Base-by-base conservation (phyloP, 2,329 filamentous ascomycete species). In the Claviceps paspali region DNA sequence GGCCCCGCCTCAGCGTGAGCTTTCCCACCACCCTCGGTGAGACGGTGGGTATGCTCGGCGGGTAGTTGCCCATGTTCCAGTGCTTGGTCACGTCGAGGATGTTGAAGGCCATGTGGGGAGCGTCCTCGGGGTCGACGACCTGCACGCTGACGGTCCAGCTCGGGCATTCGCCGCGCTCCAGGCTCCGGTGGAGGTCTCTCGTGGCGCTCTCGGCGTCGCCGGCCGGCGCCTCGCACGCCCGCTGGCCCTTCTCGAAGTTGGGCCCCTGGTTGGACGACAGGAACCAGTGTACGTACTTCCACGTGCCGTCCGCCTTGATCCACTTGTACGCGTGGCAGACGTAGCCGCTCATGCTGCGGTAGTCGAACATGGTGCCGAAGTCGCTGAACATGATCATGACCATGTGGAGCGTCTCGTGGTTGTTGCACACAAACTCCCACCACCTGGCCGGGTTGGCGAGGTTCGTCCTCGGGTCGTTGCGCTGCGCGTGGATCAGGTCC, bases 401-500 rank as follows among this genome's bases (percentile, higher is more conserved):
- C 49, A 75, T 68, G 52, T 81, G 76, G 22, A 72, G 60, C 6
- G 68, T 59, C 53, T 82, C 77, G 21, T 73, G 76, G 47, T 78
- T 68, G 17, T 65, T 71, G 27, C 65, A 68, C 27, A 68, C 69
- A 39, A 51, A 56, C 23, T 56, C 52, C 52, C 54, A 54, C 43
- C 54, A 80, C 61, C 74, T 73, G 36, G 73, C 80, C 12, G 77
- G 74, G 55, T 82, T 73, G 33, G 73, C 76, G 36, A 83, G 59
- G 54, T 84, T 79, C 26, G 76, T 83, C 45, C 75, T 68, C 1
- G 80, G 80, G 56, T 85, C 68, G 34, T 79, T 70, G 67, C 85
- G 85, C 58, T 86, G 81, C 4, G 79, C 81, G 61, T 82, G 79
- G 43, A 83, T 83, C 57, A 84, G 79, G 51, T 77, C 61, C 26